These are phyloP conservation scores for Colletotrichum sp. DNA, from an alignment of 2,329 filamentous ascomycete species.

Conservation along the genomic window DNA sequence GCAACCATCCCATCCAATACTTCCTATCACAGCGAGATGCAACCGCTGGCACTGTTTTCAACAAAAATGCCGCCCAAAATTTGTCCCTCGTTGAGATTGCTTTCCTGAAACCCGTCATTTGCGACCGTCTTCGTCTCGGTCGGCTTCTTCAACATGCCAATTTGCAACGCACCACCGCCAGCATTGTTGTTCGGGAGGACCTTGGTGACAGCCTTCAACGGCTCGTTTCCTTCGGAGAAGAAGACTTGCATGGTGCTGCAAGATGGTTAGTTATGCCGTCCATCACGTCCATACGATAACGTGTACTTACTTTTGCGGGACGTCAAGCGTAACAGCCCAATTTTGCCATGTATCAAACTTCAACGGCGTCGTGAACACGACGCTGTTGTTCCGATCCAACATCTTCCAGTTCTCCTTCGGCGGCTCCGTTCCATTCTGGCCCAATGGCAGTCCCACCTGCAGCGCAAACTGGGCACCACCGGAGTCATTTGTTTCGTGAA, in stretches of 20 bases:
- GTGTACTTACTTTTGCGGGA: slow-evolving; percentile 53
- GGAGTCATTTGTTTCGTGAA: slow-evolving; percentile 50
- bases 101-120: slow-evolving; percentile 51
- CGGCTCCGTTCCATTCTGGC: slow-evolving; percentile 28
- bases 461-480: slow-evolving; percentile 57
- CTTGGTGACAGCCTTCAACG: slow-evolving; percentile 51
- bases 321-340: slow-evolving; percentile 65
- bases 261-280: background rate
- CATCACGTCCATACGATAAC: background rate
- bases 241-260: slow-evolving; percentile 60
- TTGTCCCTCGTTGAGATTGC: slow-evolving; percentile 55
- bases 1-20: background rate
- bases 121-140: slow-evolving; percentile 48
- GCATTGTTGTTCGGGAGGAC: slow-evolving; percentile 54
- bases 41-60: slow-evolving; percentile 46
- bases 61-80: slow-evolving; percentile 58
- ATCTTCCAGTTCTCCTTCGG: slow-evolving; percentile 48
- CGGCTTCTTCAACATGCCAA: slow-evolving; percentile 67
- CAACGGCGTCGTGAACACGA: slow-evolving; percentile 58
- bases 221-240: slow-evolving; percentile 53
- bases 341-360: slow-evolving; percentile 60
- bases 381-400: slow-evolving; percentile 50
- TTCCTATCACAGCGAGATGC: background rate
- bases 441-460: slow-evolving; percentile 58
- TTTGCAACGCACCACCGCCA: slow-evolving; percentile 65